These are phyloP conservation scores for Fusarium dlaminii DNA, from an alignment of 2,329 filamentous ascomycete species.

Conservation along the genomic window DNA sequence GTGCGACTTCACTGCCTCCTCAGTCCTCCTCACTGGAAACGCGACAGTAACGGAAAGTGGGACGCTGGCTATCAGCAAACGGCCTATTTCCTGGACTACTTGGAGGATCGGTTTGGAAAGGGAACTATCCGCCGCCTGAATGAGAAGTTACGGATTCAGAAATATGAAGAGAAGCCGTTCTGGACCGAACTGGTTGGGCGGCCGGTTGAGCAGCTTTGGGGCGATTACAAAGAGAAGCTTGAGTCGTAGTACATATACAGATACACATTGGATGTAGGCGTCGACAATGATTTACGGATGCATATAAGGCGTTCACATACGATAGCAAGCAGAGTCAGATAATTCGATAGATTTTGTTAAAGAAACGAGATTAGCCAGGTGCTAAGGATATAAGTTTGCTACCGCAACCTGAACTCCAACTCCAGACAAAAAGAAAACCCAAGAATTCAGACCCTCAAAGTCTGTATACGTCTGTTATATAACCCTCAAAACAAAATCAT, in stretches of 20 bases:
- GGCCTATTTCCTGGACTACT: constrained; percentile 88
- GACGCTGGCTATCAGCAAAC: constrained; percentile 91
- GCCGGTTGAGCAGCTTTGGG: constrained; percentile 76
- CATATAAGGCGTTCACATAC: constrained; percentile 1
- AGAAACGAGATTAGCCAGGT: constrained; percentile 22
- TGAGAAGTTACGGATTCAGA: constrained; percentile 68
- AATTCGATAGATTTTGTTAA: constrained; percentile 9
- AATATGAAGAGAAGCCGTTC: constrained; percentile 72
- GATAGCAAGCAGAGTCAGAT: not conserved
- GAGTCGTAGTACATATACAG: constrained; percentile 10
- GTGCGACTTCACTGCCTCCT: constrained; percentile 80
- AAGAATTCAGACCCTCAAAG: not conserved
- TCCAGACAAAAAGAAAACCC: constrained; percentile 16
- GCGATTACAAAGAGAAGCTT: constrained; percentile 67
- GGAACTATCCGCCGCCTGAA: constrained; percentile 73
- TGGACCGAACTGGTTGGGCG: constrained; percentile 75
- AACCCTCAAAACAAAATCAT: not conserved
- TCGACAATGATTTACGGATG: not conserved
- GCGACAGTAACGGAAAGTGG: constrained; percentile 70
- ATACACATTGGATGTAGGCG: constrained; percentile 1
- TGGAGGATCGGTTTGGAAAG: constrained; percentile 73
- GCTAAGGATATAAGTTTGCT: constrained; percentile 38
- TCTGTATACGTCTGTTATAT: constrained; percentile 6
- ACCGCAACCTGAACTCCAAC: constrained; percentile 28
- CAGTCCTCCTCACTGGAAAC: constrained; percentile 85